Evolutionary conservation across 108 stramenopile genomes (phyloP), one percentile per base, ranked within the genome.

Genomic region (Aurantiochytrium sp.): DNA sequence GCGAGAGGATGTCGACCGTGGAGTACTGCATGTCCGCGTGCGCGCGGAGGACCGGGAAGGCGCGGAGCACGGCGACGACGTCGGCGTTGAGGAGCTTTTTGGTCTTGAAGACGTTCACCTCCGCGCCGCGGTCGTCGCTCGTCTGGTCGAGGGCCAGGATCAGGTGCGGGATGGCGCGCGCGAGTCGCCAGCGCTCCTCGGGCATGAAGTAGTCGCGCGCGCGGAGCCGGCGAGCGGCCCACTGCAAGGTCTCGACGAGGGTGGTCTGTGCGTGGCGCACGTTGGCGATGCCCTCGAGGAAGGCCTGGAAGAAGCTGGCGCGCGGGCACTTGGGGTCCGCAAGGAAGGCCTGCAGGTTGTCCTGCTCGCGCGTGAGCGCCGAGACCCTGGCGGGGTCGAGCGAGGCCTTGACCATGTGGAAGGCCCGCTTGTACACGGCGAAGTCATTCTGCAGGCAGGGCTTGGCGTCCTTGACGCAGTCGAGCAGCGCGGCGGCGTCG

Each of bases 371-470:
- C n/a, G 88, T 68, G 50, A 87, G 69, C 31, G 89, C 89, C 42
- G 89, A 85, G 19, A 37, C 81, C 69, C 86, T 32, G 50, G 88
- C 21, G 12, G 53, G 31, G 37, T 86, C 86, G 68, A 87, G 88
- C 24, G 86, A 86, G 31, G 48, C 55, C 85, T 88, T 34, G 0
- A 89, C 55, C 86, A 42, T 86, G 10, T 88, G 89, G 27, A 89
- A 24, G 31, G 91, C 91, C 8, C 91, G 88, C 87, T 91, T 91
- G 87, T 91, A 91, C 12, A 88, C 31, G 8, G 89, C 68, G 73
- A 91, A 90, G 89, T 91, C 91, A 68, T 91, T 91, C 37, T 89
- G 42, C 37, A 91, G 68, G 37, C 89, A 90, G 30, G 89, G 55
- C 88, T 91, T 91, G 4, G 42, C 86, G 81, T 91, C 90, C 52